Evolutionary conservation across 805 yeast species (phyloP), one percentile per base, ranked within the genome.

Genomic region (Wickerhamiella spandovensis): DNA sequence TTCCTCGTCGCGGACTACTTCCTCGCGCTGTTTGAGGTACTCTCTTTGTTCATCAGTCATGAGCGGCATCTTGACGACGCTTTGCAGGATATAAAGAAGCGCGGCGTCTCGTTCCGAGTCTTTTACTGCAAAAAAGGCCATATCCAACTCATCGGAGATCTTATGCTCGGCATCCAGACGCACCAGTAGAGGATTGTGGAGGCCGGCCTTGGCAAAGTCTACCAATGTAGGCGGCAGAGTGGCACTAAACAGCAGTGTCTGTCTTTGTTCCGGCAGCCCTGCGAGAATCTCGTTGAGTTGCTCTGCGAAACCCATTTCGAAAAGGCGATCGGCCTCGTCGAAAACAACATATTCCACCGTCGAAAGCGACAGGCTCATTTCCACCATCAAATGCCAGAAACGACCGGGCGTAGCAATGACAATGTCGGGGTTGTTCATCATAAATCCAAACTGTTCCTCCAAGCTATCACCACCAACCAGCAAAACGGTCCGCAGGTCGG

Each of bases 401-500:
- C 99, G 77, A 65, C 99, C 99, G 0, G 99, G 99, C 0, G 98
- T 92, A 20, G 97, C 97, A 52, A 92, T 82, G 39, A 92, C 75
- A 35, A 94, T 81, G 70, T 92, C 99, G 0, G 99, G 99, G 61
- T 88, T 87, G 50, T 81, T 67, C 84, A 89, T 81, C 94, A 92
- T 86, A 64, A 85, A 79, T 21, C 84, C 73, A 64, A 92, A 92
- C 69, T 92, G 98, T 50, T 90, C 97, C 63, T 92, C 98, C 61
- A 92, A 71, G n/a, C 96, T 85, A 63, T 92, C 99, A 72, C 99
- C 99, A 70, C 99, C 99, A 51, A 94, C 90, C 28, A 92, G 70
- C 47, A 89, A 72, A 13, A 84, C 78, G 17, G 86, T 72, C 58
- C 96, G 76, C 56, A 92, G 72, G 60, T 87, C 94, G 0, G 95